Percentiles rank a stretch among this genome's conserved stretches.
Evolutionary conservation across 805 yeast genomes (phyloP).

Genomic region (Saccharomyces kudriavzevii): DNA sequence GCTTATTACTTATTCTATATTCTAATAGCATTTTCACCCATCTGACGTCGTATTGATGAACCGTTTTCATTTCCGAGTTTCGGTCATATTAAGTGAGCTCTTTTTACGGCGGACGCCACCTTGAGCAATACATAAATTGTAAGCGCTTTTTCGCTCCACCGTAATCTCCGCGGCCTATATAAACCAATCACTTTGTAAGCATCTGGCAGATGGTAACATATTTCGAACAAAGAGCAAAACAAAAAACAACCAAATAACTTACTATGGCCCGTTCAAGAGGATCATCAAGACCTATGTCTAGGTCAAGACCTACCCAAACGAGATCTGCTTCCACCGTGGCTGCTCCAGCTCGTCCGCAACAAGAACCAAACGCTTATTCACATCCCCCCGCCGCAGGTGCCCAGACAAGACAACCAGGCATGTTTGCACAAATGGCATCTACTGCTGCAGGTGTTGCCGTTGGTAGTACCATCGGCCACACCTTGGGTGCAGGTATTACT

Average conservation of each 20-base stretch:
- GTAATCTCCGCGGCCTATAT: neutral
- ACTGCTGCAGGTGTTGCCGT: constrained; percentile 99
- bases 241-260: neutral
- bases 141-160: neutral
- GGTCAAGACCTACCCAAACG: constrained; percentile 47
- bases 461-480: constrained; percentile 95
- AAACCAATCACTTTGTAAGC: neutral
- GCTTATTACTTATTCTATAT: neutral
- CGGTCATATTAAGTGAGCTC: neutral
- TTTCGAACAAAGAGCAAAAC: neutral
- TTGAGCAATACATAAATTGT: neutral
- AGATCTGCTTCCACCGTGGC: constrained; percentile 74
- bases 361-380: constrained; percentile 33
- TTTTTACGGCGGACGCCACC: neutral
- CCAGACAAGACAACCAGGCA: constrained; percentile 65
- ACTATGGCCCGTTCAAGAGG: constrained; percentile 39
- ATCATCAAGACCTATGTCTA: constrained; percentile 28
- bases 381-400: constrained; percentile 45
- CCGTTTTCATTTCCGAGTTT: neutral
- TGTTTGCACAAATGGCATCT: constrained; percentile 94
- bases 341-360: constrained; percentile 38
- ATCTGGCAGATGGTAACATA: neutral
- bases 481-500: constrained; percentile 89
- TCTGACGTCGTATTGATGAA: neutral
- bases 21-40: neutral